A percentile compares a stretch with the other conserved stretches of the same genome.
Conservation (phyloP, 441 rosid genomes). For the Jatropha multifida region DNA sequence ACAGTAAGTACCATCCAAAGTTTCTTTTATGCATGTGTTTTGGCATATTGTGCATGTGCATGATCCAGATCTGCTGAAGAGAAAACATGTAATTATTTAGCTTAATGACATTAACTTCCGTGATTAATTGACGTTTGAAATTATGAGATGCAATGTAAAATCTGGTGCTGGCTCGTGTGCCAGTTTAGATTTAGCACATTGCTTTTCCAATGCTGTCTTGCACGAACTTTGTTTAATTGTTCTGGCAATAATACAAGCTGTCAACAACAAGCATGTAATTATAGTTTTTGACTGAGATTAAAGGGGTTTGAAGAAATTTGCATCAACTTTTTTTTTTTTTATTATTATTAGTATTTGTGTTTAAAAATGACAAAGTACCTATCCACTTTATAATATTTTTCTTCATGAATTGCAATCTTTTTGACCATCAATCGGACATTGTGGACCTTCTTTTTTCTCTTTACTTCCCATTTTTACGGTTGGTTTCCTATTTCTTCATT, state of each 20-base stretch:
- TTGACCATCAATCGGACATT: slow-evolving; percentile 47
- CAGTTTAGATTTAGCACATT: slow-evolving; percentile 5
- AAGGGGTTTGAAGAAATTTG: slow-evolving; percentile 21
- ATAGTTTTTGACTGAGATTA: slow-evolving; percentile 46
- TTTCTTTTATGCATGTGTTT: no score
- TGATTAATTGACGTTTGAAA: slow-evolving; percentile 2
- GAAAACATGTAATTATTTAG: no score
- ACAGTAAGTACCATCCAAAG: no score
- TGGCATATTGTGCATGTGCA: no score
- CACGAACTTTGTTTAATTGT: slow-evolving; percentile 9
- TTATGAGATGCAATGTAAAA: background rate
- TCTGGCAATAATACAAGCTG: slow-evolving; percentile 24
- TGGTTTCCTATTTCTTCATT: slow-evolving; percentile 14
- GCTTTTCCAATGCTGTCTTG: slow-evolving; percentile 21
- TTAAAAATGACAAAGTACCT: slow-evolving; percentile 20
- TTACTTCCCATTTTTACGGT: slow-evolving; percentile 17
- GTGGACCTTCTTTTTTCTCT: slow-evolving; percentile 25
- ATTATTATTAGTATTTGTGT: no score
- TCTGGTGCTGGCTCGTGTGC: slow-evolving; percentile 22
- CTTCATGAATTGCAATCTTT: slow-evolving; percentile 25
- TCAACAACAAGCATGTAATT: slow-evolving; percentile 39
- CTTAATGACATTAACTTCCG: background rate
- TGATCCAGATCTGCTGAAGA: no score
- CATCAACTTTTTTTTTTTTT: slow-evolving; percentile 2
- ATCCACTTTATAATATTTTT: slow-evolving; percentile 8